Evolutionary conservation across 2,329 filamentous ascomycete species (phyloP).

Genomic region (Cordyceps farinosa): DNA sequence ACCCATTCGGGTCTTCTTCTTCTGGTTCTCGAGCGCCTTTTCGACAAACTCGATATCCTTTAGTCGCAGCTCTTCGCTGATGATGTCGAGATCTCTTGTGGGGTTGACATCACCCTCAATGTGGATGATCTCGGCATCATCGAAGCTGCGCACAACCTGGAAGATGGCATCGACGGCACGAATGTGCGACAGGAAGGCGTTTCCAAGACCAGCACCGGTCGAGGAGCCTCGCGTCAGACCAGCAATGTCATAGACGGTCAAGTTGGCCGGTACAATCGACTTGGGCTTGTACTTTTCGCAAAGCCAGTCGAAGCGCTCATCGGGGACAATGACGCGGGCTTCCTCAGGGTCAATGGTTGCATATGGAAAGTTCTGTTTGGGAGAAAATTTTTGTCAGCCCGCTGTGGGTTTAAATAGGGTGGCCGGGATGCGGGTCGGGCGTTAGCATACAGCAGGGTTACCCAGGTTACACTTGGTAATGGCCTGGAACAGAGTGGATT

Average conservation of each 20-base stretch:
- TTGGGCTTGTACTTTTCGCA: constrained; percentile 97
- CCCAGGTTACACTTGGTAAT: constrained; percentile 97
- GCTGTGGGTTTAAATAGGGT: constrained; percentile 14
- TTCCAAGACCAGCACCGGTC: constrained; percentile 94
- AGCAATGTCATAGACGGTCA: constrained; percentile 98
- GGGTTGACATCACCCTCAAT: constrained; percentile 98
- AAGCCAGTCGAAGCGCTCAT: constrained; percentile 94
- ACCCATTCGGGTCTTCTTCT: constrained; percentile 92
- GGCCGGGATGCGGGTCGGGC: constrained; percentile 3
- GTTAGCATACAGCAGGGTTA: constrained; percentile 79
- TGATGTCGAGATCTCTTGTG: constrained; percentile 89
- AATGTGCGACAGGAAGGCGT: constrained; percentile 97
- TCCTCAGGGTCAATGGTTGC: constrained; percentile 99
- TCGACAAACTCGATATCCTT: constrained; percentile 99
- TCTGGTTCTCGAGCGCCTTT: constrained; percentile 86
- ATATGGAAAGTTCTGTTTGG: constrained; percentile 85
- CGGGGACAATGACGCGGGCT: constrained; percentile 92
- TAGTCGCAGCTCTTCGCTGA: constrained; percentile 90
- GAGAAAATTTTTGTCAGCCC: constrained; percentile 36
- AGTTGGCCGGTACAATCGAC: constrained; percentile 91
- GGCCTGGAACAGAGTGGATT: constrained; percentile 98
- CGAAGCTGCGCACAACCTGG: constrained; percentile 94
- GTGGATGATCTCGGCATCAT: constrained; percentile 99
- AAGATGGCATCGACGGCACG: constrained; percentile 97
- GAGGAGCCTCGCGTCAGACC: constrained; percentile 94